Evolutionary conservation across 2,329 filamentous ascomycete species (phyloP).

Genomic region (Botrytis paeoniae): DNA sequence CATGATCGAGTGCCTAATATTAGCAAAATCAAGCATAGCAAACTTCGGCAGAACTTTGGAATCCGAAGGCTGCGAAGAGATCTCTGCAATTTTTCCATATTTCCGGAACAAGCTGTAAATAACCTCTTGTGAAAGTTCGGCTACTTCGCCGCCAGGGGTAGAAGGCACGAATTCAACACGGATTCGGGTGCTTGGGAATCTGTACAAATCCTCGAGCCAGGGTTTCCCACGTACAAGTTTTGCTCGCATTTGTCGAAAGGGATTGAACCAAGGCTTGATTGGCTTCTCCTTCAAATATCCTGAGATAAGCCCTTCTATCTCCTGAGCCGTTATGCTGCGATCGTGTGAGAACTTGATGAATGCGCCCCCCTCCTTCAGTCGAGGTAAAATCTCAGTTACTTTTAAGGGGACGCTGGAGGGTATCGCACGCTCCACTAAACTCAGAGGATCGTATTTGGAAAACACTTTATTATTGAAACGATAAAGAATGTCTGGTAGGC

Average conservation of each 20-base stretch:
- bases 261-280: constrained; percentile 87
- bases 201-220: constrained; percentile 90
- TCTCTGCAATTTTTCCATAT: constrained; percentile 89
- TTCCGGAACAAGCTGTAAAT: constrained; percentile 83
- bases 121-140: constrained; percentile 81
- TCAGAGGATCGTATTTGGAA: constrained; percentile 53
- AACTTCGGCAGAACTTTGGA: constrained; percentile 81
- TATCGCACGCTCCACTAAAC: constrained; percentile 58
- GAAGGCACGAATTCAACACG: constrained; percentile 82
- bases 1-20: constrained; percentile 44
- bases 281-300: constrained; percentile 65
- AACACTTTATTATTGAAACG: constrained; percentile 50
- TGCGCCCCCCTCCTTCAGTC: constrained; percentile 86
- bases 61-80: constrained; percentile 75
- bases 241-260: constrained; percentile 67
- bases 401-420: constrained; percentile 61
- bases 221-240: constrained; percentile 78
- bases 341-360: constrained; percentile 79
- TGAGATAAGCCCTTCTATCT: constrained; percentile 58
- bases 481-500: constrained; percentile 49
- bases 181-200: constrained; percentile 72
- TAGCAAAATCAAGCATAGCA: constrained; percentile 74
- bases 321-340: constrained; percentile 43
- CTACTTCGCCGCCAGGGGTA: constrained; percentile 64
- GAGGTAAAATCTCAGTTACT: constrained; percentile 77